Conservation (phyloP, 2,329 filamentous ascomycete genomes). For the Xylaria sp. region DNA sequence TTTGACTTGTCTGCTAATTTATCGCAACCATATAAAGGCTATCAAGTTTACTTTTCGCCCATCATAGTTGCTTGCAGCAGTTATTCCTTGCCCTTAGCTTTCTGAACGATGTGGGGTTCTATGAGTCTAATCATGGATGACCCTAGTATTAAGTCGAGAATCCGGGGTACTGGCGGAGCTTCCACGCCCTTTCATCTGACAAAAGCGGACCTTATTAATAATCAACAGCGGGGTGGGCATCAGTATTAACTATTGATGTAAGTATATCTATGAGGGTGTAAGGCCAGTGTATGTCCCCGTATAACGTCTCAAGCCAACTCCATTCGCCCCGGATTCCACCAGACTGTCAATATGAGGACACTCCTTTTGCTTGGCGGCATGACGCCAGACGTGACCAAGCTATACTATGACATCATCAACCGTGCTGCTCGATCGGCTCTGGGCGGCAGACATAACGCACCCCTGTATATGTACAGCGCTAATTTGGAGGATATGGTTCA, state of each 20-base stretch:
- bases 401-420: conserved; percentile 30
- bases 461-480: conserved; percentile 22
- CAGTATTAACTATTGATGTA: background rate
- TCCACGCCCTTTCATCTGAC: background rate
- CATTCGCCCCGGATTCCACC: background rate
- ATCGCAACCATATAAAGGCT: too few relatives aligned
- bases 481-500: conserved; percentile 11
- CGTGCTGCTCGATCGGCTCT: conserved; percentile 19
- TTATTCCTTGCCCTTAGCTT: background rate
- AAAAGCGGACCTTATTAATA: background rate
- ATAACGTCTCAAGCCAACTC: background rate
- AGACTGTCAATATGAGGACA: conserved; percentile 10
- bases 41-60: too few relatives aligned
- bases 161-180: background rate
- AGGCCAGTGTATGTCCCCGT: too few relatives aligned
- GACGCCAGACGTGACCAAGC: conserved; percentile 28
- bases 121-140: background rate
- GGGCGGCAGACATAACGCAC: conserved; percentile 16
- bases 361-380: conserved; percentile 27
- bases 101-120: background rate
- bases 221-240: background rate
- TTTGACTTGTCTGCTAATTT: too few relatives aligned
- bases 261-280: too few relatives aligned
- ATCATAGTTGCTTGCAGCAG: too few relatives aligned
- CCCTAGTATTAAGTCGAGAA: background rate